These are phyloP conservation scores for Chrysoporthe cubensis DNA, from an alignment of 2,329 filamentous ascomycete species.

Conservation along the genomic window DNA sequence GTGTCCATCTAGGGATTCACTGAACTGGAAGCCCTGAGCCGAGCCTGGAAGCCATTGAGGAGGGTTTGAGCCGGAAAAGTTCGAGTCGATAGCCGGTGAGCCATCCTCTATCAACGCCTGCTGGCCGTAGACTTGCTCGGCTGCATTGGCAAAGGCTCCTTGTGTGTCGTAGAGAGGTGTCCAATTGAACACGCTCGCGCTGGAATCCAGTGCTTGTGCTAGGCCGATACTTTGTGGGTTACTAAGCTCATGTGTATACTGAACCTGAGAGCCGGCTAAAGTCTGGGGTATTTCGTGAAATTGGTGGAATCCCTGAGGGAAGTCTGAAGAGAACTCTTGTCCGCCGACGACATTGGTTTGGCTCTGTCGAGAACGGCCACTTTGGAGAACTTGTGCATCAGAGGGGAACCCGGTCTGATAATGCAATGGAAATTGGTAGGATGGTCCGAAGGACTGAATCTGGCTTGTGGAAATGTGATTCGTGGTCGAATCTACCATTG, in stretches of 20 bases:
- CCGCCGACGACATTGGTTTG: background rate
- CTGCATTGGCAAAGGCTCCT: background rate
- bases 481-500: background rate
- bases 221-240: background rate
- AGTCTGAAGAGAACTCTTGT: background rate
- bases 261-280: background rate
- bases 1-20: background rate
- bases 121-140: conserved; percentile 10
- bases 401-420: background rate
- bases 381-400: background rate
- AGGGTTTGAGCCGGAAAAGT: background rate
- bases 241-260: background rate
- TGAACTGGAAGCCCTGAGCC: background rate
- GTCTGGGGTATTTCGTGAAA: background rate
- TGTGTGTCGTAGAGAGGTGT: conserved; percentile 2
- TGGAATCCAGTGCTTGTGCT: background rate
- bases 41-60: background rate
- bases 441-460: conserved; percentile 1
- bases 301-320: conserved; percentile 1
- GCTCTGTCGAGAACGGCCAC: background rate
- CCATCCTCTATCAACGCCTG: background rate
- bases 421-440: conserved; percentile 7
- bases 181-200: background rate
- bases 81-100: background rate
- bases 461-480: background rate